Conservation (phyloP, 169 alveolate species). For the Amoebophrya sp. region DNA sequence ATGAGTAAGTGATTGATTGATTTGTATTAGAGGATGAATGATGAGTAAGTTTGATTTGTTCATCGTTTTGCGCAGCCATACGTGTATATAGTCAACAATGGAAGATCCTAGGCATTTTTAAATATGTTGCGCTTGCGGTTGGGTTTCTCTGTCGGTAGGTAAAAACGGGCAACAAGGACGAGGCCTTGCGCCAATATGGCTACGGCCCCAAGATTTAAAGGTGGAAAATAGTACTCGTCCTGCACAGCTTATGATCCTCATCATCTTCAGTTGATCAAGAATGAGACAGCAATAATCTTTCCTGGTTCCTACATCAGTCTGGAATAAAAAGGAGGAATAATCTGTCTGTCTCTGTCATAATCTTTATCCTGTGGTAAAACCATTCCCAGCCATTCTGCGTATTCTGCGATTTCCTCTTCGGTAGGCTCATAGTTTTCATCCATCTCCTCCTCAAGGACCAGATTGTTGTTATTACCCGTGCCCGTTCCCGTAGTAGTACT, state of each 20-base stretch:
- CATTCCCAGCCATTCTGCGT: constrained; percentile 78
- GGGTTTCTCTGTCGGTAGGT: no score
- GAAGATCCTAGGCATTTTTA: background rate
- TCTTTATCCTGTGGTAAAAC: constrained; percentile 54
- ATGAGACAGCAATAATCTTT: background rate
- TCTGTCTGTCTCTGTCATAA: constrained; percentile 34
- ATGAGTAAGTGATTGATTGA: background rate
- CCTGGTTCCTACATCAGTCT: background rate
- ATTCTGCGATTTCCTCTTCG: constrained; percentile 69
- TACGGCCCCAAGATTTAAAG: background rate
- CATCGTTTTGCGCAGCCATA: background rate
- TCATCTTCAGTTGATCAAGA: constrained; percentile 25
- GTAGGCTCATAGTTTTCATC: constrained; percentile 75
- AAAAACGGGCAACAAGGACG: no score
- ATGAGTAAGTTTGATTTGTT: background rate
- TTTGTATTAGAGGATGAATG: no score
- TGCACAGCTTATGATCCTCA: constrained; percentile 38
- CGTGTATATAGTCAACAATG: background rate
- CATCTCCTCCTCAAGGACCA: constrained; percentile 65
- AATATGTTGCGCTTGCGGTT: constrained; percentile 36
- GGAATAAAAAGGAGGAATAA: background rate
- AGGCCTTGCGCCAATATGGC: background rate
- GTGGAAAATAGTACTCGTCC: constrained; percentile 35
- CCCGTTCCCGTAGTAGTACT: background rate
- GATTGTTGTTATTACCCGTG: background rate